Conservation (phyloP, 2,329 filamentous ascomycete genomes). For the Gremmenia infestans region DNA sequence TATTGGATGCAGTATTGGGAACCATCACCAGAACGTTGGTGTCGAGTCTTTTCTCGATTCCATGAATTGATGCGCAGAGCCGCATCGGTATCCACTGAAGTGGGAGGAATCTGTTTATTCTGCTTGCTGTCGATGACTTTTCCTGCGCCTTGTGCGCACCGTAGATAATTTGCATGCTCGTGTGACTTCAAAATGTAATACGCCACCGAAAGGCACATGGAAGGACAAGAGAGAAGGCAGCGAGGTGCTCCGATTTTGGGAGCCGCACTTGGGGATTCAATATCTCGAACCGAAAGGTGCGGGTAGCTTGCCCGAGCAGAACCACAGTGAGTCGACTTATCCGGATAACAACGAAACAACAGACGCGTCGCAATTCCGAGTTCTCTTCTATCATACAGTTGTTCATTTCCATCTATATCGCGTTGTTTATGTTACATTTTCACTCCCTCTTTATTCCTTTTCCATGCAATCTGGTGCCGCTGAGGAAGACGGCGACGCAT, state of each 20-base stretch:
- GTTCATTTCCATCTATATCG: background rate
- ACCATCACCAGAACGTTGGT: background rate
- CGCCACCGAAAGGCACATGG: slow-evolving; percentile 3
- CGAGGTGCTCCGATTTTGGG: background rate
- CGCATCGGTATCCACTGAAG: background rate
- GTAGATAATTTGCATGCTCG: slow-evolving; percentile 27
- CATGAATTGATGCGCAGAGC: background rate
- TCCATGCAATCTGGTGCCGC: background rate
- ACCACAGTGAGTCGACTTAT: background rate
- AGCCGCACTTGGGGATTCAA: background rate
- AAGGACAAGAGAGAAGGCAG: background rate
- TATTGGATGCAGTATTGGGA: background rate
- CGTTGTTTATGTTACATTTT: background rate
- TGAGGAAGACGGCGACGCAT: background rate
- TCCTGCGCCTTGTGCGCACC: slow-evolving; percentile 13
- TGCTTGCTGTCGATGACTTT: slow-evolving; percentile 4
- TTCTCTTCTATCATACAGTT: background rate
- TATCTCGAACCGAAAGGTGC: background rate
- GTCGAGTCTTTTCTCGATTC: background rate
- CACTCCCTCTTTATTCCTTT: background rate
- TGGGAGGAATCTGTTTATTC: background rate
- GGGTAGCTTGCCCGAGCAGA: background rate
- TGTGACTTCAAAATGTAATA: slow-evolving; percentile 25
- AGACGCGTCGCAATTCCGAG: too few species aligned
- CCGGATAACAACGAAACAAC: background rate